Percentiles rank a stretch among this genome's conserved stretches.
phyloP scores from a whole-genome alignment of 345 rosid species.

The Lagerstroemia speciosa region DNA sequence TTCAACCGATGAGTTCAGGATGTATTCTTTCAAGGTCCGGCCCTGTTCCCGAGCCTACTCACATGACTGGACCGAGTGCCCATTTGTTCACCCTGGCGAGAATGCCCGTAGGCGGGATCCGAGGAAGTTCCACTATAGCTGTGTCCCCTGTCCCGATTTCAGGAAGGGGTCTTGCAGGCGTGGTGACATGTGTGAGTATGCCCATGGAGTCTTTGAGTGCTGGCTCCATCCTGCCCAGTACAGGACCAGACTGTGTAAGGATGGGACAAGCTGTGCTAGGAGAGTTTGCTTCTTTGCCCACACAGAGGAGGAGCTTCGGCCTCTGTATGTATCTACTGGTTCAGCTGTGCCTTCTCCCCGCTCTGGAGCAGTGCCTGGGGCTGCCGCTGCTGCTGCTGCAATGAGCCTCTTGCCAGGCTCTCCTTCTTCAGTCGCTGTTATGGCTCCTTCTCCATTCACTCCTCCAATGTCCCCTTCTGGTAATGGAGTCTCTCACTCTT shows the following conservation, averaged over 20 bases:
- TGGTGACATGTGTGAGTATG: slow-evolving; percentile 95
- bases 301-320: slow-evolving; percentile 79
- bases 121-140: slow-evolving; percentile 89
- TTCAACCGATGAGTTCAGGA: slow-evolving; percentile 86
- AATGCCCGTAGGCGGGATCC: slow-evolving; percentile 98
- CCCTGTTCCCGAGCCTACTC: slow-evolving; percentile 97
- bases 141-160: slow-evolving; percentile 94
- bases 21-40: slow-evolving; percentile 91
- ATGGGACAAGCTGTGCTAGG: slow-evolving; percentile 73
- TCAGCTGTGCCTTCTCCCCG: slow-evolving; percentile 91
- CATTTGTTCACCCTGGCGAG: slow-evolving; percentile 95
- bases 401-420: slow-evolving; percentile 72
- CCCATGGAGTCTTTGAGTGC: slow-evolving; percentile 96
- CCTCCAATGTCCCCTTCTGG: slow-evolving; percentile 72
- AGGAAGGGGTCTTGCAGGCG: slow-evolving; percentile 90
- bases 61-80: slow-evolving; percentile 98
- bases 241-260: slow-evolving; percentile 89
- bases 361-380: slow-evolving; percentile 24
- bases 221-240: slow-evolving; percentile 99
- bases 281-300: slow-evolving; percentile 98
- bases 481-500: slow-evolving; percentile 57
- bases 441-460: slow-evolving; percentile 79
- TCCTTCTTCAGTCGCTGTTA: slow-evolving; percentile 59
- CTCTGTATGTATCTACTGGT: slow-evolving; percentile 78
- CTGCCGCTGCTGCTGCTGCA: slow-evolving; percentile 52